Evolutionary conservation across 1,139 yeast species (phyloP).

Genomic region (Hansenula lynferdii): DNA sequence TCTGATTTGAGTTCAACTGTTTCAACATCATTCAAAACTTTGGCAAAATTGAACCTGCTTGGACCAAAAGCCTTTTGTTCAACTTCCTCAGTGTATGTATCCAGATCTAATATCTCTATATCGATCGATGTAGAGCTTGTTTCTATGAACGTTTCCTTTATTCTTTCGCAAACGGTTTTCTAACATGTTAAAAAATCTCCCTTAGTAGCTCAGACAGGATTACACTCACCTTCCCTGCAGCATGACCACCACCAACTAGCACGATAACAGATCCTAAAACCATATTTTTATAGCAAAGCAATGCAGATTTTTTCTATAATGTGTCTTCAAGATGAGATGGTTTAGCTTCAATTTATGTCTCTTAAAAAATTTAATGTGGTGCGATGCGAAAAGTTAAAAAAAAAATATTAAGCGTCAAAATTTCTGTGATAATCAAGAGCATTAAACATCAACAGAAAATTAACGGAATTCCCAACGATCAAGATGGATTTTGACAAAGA

Average conservation of each 20-base stretch:
- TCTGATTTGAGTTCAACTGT: conserved; percentile 6
- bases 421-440: no score
- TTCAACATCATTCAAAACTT: conserved; percentile 23
- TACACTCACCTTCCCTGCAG: conserved; percentile 56
- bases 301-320: no score
- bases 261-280: conserved; percentile 31
- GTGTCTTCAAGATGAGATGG: no score
- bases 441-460: no score
- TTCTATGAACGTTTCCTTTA: conserved; percentile 16
- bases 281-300: not conserved
- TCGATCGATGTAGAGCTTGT: conserved; percentile 19
- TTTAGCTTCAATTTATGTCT: no score
- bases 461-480: no score
- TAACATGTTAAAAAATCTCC: not conserved
- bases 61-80: conserved; percentile 5
- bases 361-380: no score
- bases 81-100: conserved; percentile 16
- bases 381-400: no score
- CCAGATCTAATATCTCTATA: conserved; percentile 41
- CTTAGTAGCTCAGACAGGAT: conserved; percentile 16
- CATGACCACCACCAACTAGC: conserved; percentile 73
- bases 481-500: conserved; percentile 52
- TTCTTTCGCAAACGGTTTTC: conserved; percentile 20
- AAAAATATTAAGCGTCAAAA: no score
- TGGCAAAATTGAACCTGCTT: conserved; percentile 32